Percentiles rank a stretch among this genome's conserved stretches.
Evolutionary conservation across 2,329 filamentous ascomycete genomes (phyloP).

Genomic region (Emergomyces pasteurianus): DNA sequence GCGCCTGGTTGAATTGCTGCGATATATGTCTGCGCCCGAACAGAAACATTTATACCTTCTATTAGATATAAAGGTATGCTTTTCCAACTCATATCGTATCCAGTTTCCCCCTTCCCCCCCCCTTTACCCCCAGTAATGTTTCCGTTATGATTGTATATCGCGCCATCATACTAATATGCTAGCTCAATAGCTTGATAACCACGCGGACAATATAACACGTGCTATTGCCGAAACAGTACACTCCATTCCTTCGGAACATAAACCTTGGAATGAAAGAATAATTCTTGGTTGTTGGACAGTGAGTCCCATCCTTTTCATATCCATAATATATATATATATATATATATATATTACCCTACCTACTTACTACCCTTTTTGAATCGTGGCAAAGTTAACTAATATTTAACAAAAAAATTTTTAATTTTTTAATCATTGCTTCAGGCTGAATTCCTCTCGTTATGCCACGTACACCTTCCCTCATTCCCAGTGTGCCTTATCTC

Average conservation of each 20-base stretch:
- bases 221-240: constrained; percentile 54
- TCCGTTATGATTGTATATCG: too few relatives aligned
- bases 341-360: constrained; percentile 15
- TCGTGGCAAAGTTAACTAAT: too few relatives aligned
- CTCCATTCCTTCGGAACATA: constrained; percentile 35
- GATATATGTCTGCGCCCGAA: constrained; percentile 54
- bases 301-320: constrained; percentile 48
- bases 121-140: too few relatives aligned
- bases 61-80: constrained; percentile 70
- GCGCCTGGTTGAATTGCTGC: constrained; percentile 59
- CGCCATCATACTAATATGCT: not conserved
- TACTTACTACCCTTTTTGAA: too few relatives aligned
- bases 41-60: constrained; percentile 64
- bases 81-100: not conserved
- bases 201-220: constrained; percentile 55
- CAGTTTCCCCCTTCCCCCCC: not conserved
- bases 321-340: constrained; percentile 13
- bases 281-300: constrained; percentile 74
- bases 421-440: too few relatives aligned
- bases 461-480: constrained; percentile 39
- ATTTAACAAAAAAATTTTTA: not conserved
- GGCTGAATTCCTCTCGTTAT: constrained; percentile 56
- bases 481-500: constrained; percentile 32
- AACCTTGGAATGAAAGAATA: constrained; percentile 60
- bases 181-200: constrained; percentile 22